A percentile compares a stretch with the other conserved stretches of the same genome.
Conservation (phyloP, 176 grass and related monocot genomes). For the Paspalum vaginatum region DNA sequence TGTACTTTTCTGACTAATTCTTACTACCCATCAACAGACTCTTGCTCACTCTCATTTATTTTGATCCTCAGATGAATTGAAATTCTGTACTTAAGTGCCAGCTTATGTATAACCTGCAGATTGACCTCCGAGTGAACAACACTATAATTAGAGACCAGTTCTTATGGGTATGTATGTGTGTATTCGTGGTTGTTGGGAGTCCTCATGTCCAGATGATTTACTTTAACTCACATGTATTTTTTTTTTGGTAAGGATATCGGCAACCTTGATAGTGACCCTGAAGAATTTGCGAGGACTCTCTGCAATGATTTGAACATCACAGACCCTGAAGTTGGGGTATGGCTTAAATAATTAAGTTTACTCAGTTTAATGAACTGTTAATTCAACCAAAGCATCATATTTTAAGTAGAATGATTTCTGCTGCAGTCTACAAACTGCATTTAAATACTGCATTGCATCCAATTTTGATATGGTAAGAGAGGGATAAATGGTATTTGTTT, state of each 20-base stretch:
- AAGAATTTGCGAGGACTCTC: constrained; percentile 89
- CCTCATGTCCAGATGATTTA: background rate
- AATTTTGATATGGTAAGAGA: too few relatives aligned
- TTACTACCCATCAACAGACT: background rate
- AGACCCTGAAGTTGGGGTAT: constrained; percentile 97
- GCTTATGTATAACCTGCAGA: constrained; percentile 50
- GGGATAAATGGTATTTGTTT: too few relatives aligned
- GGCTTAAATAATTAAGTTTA: background rate
- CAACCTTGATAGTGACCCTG: constrained; percentile 93
- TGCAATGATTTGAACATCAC: constrained; percentile 82
- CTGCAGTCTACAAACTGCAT: too few relatives aligned
- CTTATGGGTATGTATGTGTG: constrained; percentile 68
- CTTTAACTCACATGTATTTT: background rate
- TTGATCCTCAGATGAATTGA: constrained; percentile 11
- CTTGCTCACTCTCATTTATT: background rate
- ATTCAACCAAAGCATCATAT: background rate
- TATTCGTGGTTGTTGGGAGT: background rate
- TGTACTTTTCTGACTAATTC: constrained; percentile 16
- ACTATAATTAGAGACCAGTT: constrained; percentile 87
- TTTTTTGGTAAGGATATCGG: constrained; percentile 69
- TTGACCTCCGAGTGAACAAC: constrained; percentile 90
- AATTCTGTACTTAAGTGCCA: background rate
- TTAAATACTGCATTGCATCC: too few relatives aligned
- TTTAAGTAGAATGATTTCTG: too few relatives aligned
- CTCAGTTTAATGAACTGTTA: background rate